These are phyloP conservation scores for Penicillium alfredii DNA, from an alignment of 495 filamentous ascomycete genomes.

Conservation along the genomic window DNA sequence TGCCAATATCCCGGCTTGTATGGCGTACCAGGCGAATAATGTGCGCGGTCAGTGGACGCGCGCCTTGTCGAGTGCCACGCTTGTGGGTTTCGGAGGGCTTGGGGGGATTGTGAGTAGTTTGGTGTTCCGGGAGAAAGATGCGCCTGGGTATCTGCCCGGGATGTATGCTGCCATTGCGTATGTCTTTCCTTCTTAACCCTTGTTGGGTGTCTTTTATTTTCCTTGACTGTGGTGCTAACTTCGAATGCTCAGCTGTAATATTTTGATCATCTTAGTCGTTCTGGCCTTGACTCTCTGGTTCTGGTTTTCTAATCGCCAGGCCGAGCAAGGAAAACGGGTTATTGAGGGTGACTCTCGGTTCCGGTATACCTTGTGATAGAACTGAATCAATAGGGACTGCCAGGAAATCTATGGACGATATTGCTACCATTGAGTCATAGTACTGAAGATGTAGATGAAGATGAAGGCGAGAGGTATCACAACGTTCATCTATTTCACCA, in stretches of 20 bases:
- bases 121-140: slow-evolving; percentile 54
- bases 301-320: slow-evolving; percentile 29
- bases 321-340: slow-evolving; percentile 30
- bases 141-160: slow-evolving; percentile 52
- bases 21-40: slow-evolving; percentile 64
- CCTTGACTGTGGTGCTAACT: slow-evolving; percentile 6
- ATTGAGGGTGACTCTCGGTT: slow-evolving; percentile 33
- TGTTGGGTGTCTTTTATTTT: not conserved
- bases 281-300: slow-evolving; percentile 30
- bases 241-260: slow-evolving; percentile 29
- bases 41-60: slow-evolving; percentile 63
- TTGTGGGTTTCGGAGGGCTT: slow-evolving; percentile 50
- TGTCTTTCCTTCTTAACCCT: slow-evolving; percentile 10
- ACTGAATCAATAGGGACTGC: not conserved
- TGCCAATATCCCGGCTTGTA: slow-evolving; percentile 50
- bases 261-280: slow-evolving; percentile 37
- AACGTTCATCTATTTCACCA: too few species aligned
- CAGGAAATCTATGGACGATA: not conserved
- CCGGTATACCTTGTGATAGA: slow-evolving; percentile 34
- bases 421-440: too few species aligned
- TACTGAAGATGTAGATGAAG: too few species aligned
- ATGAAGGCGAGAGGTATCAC: too few species aligned
- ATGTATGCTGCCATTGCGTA: slow-evolving; percentile 44
- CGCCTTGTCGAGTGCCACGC: slow-evolving; percentile 51
- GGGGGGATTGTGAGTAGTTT: slow-evolving; percentile 54